A percentile compares a stretch with the other conserved stretches of the same genome.
Conservation (phyloP, 768 basidiomycete genomes). For the Tephrocybe rancida region DNA sequence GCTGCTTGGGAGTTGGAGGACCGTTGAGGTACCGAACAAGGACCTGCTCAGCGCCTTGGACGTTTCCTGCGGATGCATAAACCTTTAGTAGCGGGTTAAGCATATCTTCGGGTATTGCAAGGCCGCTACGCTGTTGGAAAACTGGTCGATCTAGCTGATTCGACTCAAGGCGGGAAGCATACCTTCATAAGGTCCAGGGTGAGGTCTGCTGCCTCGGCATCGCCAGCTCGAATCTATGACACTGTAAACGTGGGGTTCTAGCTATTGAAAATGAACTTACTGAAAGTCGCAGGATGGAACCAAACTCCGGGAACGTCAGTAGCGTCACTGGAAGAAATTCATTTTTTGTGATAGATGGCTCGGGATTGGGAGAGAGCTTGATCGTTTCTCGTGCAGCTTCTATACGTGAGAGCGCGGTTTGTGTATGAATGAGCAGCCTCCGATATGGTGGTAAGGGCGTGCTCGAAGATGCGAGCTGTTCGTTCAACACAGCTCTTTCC, state of each 20-base stretch:
- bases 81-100: constrained; percentile 50
- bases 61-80: constrained; percentile 49
- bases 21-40: constrained; percentile 41
- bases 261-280: constrained; percentile 35
- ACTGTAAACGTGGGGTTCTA: constrained; percentile 4
- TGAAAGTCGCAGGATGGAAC: constrained; percentile 52
- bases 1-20: constrained; percentile 54
- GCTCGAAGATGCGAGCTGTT: constrained; percentile 3
- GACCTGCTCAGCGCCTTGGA: constrained; percentile 45
- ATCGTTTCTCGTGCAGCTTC: constrained; percentile 27
- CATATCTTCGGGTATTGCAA: constrained; percentile 41
- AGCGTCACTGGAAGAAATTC: constrained; percentile 43
- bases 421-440: constrained; percentile 35
- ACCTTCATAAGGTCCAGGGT: constrained; percentile 61
- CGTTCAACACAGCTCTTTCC: constrained; percentile 21
- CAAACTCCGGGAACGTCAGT: constrained; percentile 54
- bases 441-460: constrained; percentile 23
- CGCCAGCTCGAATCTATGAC: constrained; percentile 47
- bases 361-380: constrained; percentile 13
- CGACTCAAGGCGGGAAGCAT: not conserved
- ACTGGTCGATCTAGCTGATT: not conserved
- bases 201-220: constrained; percentile 49
- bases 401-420: constrained; percentile 35
- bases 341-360: constrained; percentile 11
- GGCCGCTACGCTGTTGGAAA: constrained; percentile 40